phyloP scores from a whole-genome alignment of 2,329 filamentous ascomycete species.

The Endocalyx cinctus region DNA sequence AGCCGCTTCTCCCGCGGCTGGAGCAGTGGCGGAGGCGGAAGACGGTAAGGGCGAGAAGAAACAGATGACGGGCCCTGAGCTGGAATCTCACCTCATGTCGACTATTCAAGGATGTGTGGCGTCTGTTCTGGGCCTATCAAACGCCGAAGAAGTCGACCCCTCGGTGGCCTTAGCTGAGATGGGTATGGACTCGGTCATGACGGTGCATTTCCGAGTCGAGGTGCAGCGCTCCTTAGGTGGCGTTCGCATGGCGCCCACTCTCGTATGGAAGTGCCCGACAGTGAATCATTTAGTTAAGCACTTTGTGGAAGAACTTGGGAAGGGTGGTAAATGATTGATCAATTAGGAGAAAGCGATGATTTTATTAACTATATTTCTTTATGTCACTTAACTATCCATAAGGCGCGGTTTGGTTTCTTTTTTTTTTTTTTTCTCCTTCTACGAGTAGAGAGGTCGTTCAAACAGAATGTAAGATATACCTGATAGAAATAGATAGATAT shows the following conservation, averaged over 20 bases:
- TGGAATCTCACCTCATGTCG: constrained; percentile 23
- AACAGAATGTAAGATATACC: too few species aligned
- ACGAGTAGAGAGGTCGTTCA: too few species aligned
- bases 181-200: constrained; percentile 37
- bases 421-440: too few species aligned
- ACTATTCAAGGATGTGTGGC: constrained; percentile 30
- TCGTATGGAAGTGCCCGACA: constrained; percentile 38
- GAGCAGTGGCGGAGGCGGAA: not conserved
- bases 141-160: constrained; percentile 29
- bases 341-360: too few species aligned
- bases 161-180: constrained; percentile 30
- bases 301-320: too few species aligned
- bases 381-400: too few species aligned
- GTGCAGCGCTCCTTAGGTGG: constrained; percentile 29
- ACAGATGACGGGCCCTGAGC: constrained; percentile 19
- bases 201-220: constrained; percentile 27
- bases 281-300: constrained; percentile 31
- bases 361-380: too few species aligned
- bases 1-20: not conserved
- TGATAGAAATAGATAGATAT: too few species aligned
- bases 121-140: constrained; percentile 25
- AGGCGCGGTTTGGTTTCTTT: too few species aligned
- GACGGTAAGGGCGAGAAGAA: constrained; percentile 1
- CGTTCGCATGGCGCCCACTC: constrained; percentile 33
- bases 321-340: too few species aligned